These are phyloP conservation scores for Podaxis sp. DNA, from an alignment of 768 basidiomycete species.

Conservation along the genomic window DNA sequence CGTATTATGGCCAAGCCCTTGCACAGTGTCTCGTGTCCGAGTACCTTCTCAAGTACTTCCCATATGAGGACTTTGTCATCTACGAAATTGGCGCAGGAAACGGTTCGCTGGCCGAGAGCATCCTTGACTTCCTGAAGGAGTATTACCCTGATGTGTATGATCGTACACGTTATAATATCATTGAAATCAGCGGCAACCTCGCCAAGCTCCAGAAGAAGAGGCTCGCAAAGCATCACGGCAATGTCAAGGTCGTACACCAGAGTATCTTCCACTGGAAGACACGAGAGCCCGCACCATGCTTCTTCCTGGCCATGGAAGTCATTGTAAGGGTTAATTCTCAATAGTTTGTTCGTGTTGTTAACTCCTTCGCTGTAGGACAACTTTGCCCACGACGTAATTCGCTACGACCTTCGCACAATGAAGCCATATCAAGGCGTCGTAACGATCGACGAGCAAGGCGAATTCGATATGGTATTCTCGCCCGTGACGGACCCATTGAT, in stretches of 20 bases:
- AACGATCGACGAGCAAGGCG: constrained; percentile 73
- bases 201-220: constrained; percentile 69
- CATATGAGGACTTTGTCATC: constrained; percentile 92
- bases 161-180: constrained; percentile 88
- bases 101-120: constrained; percentile 88
- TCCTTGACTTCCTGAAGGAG: constrained; percentile 76
- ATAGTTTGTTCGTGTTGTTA: background rate
- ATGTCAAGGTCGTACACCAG: constrained; percentile 67
- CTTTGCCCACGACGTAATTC: constrained; percentile 92
- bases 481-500: constrained; percentile 86
- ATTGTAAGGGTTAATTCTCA: constrained; percentile 57
- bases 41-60: constrained; percentile 93
- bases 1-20: constrained; percentile 91
- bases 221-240: constrained; percentile 62
- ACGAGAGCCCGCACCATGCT: constrained; percentile 81
- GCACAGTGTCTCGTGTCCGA: constrained; percentile 87
- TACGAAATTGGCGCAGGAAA: constrained; percentile 99
- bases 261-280: constrained; percentile 87
- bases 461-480: constrained; percentile 82
- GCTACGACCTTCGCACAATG: constrained; percentile 80
- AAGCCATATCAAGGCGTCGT: constrained; percentile 85
- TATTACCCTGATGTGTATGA: constrained; percentile 91
- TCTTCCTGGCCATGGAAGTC: constrained; percentile 93
- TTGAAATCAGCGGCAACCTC: constrained; percentile 88
- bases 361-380: constrained; percentile 65